Evolutionary conservation across 257 asterid species (phyloP).

Genomic region (Solanum stenotomum): DNA sequence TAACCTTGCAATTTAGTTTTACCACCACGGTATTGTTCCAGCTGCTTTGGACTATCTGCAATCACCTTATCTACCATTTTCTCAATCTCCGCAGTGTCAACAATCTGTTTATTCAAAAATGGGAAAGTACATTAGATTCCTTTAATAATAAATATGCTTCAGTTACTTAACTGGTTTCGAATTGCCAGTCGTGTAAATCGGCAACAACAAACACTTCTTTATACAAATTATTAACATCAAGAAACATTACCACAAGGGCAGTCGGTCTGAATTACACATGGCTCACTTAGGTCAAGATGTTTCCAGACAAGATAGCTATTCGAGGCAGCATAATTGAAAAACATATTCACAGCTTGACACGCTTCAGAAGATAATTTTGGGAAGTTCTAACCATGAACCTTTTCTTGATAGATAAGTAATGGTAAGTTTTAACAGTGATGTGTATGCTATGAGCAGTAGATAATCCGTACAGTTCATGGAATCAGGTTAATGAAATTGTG

Average conservation of each 20-base stretch:
- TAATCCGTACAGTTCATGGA: background rate
- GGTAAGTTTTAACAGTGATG: background rate
- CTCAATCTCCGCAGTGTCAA: slow-evolving; percentile 79
- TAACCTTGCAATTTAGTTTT: slow-evolving; percentile 88
- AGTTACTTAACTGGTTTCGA: background rate
- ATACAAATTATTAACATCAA: background rate
- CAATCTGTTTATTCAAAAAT: slow-evolving; percentile 40
- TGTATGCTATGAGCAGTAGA: background rate
- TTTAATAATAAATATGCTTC: background rate
- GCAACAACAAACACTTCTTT: background rate
- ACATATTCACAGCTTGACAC: background rate
- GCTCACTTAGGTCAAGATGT: background rate
- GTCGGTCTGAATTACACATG: background rate
- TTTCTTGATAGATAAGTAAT: background rate
- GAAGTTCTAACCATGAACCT: background rate
- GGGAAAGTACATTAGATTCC: background rate
- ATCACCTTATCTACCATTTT: slow-evolving; percentile 82
- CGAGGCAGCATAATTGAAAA: background rate
- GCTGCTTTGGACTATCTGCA: slow-evolving; percentile 71
- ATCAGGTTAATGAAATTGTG: background rate
- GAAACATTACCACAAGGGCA: background rate
- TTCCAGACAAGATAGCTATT: background rate
- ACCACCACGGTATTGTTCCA: slow-evolving; percentile 82
- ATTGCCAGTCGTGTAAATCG: background rate
- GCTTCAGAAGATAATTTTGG: background rate